These are phyloP conservation scores for Mycena rebaudengoi DNA, from an alignment of 768 basidiomycete species.

Conservation along the genomic window DNA sequence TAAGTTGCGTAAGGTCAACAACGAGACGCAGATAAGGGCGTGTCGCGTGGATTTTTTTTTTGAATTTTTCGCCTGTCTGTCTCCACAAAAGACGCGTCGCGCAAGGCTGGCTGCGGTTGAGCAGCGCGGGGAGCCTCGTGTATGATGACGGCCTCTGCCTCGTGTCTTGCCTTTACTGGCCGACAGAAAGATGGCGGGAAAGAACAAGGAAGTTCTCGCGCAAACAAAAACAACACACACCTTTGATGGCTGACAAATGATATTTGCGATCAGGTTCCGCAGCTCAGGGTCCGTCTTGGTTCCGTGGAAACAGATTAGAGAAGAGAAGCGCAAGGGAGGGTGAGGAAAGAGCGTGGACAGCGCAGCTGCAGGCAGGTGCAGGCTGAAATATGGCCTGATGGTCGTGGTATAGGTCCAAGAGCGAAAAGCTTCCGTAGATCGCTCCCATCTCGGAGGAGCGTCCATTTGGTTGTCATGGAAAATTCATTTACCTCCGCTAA, in stretches of 20 bases:
- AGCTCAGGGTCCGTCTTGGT: neutral
- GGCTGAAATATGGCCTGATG: constrained; percentile 8
- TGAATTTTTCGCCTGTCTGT: constrained; percentile 30
- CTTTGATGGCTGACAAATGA: constrained; percentile 7
- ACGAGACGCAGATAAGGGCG: constrained; percentile 21
- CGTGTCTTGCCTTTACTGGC: constrained; percentile 57
- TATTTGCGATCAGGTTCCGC: too few relatives aligned
- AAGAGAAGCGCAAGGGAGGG: neutral
- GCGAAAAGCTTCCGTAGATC: neutral
- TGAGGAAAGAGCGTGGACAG: neutral
- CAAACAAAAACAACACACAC: constrained; percentile 12
- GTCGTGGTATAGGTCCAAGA: constrained; percentile 10
- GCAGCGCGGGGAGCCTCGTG: constrained; percentile 56
- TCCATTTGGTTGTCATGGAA: neutral
- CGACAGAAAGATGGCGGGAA: constrained; percentile 34
- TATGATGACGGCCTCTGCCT: constrained; percentile 50
- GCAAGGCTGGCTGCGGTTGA: constrained; percentile 30
- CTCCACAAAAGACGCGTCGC: constrained; percentile 31
- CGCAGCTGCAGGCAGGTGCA: neutral
- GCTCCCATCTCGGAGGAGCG: neutral
- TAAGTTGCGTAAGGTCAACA: constrained; percentile 10
- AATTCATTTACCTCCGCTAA: constrained; percentile 19
- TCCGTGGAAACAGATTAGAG: constrained; percentile 1
- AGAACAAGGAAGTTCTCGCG: constrained; percentile 7
- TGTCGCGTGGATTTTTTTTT: constrained; percentile 25